Percentiles rank a stretch among this genome's conserved stretches.
phyloP scores from a whole-genome alignment of 2,329 filamentous ascomycete genomes.

The Chrysosporium keratinophilum region DNA sequence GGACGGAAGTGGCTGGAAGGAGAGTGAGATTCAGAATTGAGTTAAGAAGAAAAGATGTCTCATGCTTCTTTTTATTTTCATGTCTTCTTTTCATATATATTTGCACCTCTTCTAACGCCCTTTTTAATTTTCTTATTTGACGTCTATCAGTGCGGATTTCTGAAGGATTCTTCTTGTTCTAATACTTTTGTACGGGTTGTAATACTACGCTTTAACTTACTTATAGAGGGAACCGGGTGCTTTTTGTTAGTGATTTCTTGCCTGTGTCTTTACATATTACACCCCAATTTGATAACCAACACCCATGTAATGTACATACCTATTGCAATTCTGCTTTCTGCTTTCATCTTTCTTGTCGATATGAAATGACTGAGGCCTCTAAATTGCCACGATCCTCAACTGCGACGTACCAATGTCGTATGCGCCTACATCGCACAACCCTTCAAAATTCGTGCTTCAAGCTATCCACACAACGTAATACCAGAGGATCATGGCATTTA shows the following conservation, averaged over 20 bases:
- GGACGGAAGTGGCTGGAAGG: slow-evolving; percentile 51
- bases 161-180: neutral
- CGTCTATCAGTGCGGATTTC: neutral
- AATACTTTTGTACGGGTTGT: neutral
- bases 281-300: neutral
- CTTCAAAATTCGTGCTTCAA: no score
- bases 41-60: neutral
- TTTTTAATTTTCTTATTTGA: neutral
- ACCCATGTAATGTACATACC: no score
- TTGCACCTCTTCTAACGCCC: neutral
- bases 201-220: slow-evolving; percentile 3
- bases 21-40: slow-evolving; percentile 58
- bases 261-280: neutral
- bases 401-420: no score
- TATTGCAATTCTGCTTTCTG: no score
- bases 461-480: no score
- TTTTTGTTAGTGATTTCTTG: neutral
- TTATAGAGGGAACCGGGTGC: no score
- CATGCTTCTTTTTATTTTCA: neutral
- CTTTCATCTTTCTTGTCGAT: no score
- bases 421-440: no score
- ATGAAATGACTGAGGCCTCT: no score
- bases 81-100: neutral
- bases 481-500: no score
- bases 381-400: no score